Conservation (phyloP, 129 eudicot species). For the Kitagawia praeruptora region DNA sequence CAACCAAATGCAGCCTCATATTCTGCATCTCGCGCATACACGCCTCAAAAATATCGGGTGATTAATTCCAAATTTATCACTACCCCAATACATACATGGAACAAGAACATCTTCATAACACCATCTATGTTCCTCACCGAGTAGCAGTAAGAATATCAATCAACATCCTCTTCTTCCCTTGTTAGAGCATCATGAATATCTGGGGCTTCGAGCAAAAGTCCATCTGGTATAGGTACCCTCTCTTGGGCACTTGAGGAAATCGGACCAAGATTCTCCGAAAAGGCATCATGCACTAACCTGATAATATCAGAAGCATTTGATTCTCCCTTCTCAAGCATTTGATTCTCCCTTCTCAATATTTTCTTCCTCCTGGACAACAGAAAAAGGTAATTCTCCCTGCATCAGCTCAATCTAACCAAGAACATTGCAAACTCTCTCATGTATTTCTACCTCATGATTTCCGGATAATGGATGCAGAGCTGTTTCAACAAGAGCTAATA, state of each 20-base stretch:
- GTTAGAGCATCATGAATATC: too few relatives aligned
- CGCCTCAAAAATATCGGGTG: too few relatives aligned
- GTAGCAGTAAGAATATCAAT: too few relatives aligned
- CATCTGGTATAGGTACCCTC: constrained; percentile 68
- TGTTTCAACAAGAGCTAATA: constrained; percentile 43
- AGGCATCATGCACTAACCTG: constrained; percentile 39
- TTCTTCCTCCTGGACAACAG: constrained; percentile 28
- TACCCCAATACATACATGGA: too few relatives aligned
- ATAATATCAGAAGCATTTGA: constrained; percentile 31
- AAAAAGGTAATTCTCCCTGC: constrained; percentile 34
- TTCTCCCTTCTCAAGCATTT: too few relatives aligned
- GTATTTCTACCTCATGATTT: constrained; percentile 82
- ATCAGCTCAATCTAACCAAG: constrained; percentile 61
- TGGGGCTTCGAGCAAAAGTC: constrained; percentile 58
- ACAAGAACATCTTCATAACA: too few relatives aligned
- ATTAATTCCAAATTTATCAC: too few relatives aligned
- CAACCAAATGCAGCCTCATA: too few relatives aligned
- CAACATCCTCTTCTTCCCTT: too few relatives aligned
- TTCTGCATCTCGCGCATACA: too few relatives aligned
- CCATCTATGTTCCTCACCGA: too few relatives aligned
- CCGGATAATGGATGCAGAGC: constrained; percentile 50
- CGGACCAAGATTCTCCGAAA: constrained; percentile 86
- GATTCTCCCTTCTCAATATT: constrained; percentile 20
- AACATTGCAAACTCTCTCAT: constrained; percentile 62
- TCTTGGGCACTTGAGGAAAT: constrained; percentile 67